A percentile compares a stretch with the other conserved stretches of the same genome.
phyloP scores from a whole-genome alignment of 495 filamentous ascomycete species.

The Astrothelium macrocarpum region DNA sequence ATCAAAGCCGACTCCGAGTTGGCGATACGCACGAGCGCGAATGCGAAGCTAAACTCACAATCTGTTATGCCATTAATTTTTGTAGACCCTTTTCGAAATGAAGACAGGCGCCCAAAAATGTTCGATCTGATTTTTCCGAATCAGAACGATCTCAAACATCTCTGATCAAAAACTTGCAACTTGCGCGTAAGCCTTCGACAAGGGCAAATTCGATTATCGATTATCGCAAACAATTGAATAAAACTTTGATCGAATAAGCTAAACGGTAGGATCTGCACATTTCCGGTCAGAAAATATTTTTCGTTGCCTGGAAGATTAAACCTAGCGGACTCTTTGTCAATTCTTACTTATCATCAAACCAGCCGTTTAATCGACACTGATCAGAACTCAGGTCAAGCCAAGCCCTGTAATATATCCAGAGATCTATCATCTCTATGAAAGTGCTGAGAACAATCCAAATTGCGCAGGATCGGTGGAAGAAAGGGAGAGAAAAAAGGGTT shows the following conservation, averaged over 20 bases:
- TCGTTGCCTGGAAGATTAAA: neutral
- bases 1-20: neutral
- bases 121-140: neutral
- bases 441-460: neutral
- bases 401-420: neutral
- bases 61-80: neutral
- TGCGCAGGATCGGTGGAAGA: neutral
- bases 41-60: neutral
- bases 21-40: neutral
- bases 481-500: neutral
- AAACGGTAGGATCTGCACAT: neutral
- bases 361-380: neutral
- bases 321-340: neutral
- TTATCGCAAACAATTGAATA: neutral
- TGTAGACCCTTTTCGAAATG: neutral
- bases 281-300: conserved; percentile 1
- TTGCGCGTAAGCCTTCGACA: neutral
- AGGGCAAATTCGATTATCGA: neutral
- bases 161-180: neutral
- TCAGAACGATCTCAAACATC: neutral
- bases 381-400: neutral
- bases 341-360: neutral
- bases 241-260: neutral
- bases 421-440: neutral
- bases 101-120: too few relatives aligned